Evolutionary conservation across 164 flowering plant genomes (phyloP).

Genomic region (Cinnamomum chago): DNA sequence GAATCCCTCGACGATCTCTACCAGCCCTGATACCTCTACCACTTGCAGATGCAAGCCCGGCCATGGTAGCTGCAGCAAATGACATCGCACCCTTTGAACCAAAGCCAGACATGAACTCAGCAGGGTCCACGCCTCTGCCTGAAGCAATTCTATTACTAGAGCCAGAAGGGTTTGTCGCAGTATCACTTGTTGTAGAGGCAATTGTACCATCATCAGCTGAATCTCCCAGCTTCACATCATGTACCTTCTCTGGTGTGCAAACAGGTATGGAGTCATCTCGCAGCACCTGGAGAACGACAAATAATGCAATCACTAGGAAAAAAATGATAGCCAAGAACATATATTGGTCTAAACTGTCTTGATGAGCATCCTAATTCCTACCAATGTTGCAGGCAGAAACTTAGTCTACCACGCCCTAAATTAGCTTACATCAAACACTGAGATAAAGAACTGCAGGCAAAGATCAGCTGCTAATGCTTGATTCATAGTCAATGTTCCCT

Average conservation of each 20-base stretch:
- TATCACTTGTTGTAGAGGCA: constrained; percentile 51
- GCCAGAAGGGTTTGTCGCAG: constrained; percentile 56
- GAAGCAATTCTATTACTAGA: constrained; percentile 58
- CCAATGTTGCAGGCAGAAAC: neutral
- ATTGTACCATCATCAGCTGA: constrained; percentile 53
- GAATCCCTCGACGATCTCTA: constrained; percentile 78
- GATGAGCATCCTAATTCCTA: neutral
- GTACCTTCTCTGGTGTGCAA: constrained; percentile 82
- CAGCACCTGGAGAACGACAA: constrained; percentile 47
- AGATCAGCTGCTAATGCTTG: neutral
- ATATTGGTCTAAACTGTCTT: neutral
- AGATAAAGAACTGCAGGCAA: neutral
- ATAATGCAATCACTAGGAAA: neutral
- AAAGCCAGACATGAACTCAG: constrained; percentile 60
- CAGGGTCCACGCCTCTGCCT: constrained; percentile 48
- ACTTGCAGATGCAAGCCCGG: constrained; percentile 79
- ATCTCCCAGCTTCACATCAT: constrained; percentile 91
- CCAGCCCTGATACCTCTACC: constrained; percentile 73
- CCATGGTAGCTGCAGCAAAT: constrained; percentile 98
- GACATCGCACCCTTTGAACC: constrained; percentile 90
- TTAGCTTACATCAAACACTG: neutral
- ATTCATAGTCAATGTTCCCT: neutral
- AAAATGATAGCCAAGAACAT: neutral
- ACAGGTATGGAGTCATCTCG: constrained; percentile 72
- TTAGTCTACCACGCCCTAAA: neutral